Conservation (phyloP, 1,139 yeast genomes). For the Geotrichum candidum region DNA sequence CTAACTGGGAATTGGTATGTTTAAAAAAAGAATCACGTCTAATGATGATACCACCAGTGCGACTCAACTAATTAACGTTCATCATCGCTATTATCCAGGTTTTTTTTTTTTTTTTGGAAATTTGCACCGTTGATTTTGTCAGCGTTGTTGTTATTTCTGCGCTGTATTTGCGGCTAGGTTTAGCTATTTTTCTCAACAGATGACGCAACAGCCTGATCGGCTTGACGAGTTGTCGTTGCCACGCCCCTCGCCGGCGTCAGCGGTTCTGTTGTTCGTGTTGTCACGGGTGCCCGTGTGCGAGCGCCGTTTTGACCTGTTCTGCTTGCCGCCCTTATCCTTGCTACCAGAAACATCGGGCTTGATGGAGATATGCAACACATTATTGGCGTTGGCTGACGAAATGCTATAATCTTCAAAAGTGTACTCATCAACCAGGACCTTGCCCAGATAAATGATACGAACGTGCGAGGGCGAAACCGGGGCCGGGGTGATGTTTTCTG, state of each 20-base stretch:
- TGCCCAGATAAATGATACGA: conserved; percentile 32
- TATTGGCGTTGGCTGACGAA: conserved; percentile 20
- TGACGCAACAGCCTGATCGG: conserved; percentile 3
- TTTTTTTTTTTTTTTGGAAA: neutral
- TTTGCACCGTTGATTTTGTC: neutral
- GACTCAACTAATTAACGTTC: neutral
- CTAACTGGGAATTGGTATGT: too few relatives aligned
- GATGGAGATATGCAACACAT: conserved; percentile 30
- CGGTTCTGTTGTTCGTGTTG: neutral
- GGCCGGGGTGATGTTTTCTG: conserved; percentile 1
- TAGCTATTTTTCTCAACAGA: neutral
- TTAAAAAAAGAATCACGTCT: neutral
- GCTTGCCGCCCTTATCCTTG: conserved; percentile 3
- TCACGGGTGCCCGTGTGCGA: neutral
- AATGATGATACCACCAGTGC: neutral
- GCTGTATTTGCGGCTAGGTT: neutral
- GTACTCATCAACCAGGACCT: conserved; percentile 28
- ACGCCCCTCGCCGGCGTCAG: neutral
- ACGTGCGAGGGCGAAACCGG: conserved; percentile 19
- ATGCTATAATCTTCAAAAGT: conserved; percentile 26
- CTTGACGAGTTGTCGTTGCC: neutral
- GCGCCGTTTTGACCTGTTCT: neutral
- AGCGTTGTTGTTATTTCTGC: neutral
- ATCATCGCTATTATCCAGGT: neutral
- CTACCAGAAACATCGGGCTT: conserved; percentile 25